Evolutionary conservation across 441 rosid species (phyloP).

Genomic region (Brassica balearica): DNA sequence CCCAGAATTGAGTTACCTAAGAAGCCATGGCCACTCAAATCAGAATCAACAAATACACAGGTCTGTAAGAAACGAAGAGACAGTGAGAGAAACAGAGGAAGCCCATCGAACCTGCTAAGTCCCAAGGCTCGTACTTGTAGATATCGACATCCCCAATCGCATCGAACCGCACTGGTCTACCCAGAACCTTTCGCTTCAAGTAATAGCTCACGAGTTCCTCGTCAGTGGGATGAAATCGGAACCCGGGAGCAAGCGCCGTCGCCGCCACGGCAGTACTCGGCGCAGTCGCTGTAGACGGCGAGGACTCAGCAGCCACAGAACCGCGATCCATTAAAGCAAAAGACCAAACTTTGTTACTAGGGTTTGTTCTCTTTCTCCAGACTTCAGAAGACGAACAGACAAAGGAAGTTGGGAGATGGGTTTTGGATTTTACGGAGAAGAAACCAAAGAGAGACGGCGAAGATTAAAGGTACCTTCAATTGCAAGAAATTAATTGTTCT

Average conservation of each 20-base stretch:
- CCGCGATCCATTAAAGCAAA: slow-evolving; percentile 51
- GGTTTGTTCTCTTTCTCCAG: slow-evolving; percentile 20
- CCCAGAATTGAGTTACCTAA: slow-evolving; percentile 17
- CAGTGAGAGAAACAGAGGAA: not conserved
- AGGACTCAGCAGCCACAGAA: slow-evolving; percentile 38
- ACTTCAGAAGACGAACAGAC: not conserved
- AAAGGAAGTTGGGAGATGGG: slow-evolving; percentile 26
- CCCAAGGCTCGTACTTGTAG: slow-evolving; percentile 90
- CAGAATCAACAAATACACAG: slow-evolving; percentile 6
- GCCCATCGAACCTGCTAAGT: slow-evolving; percentile 61
- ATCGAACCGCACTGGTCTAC: slow-evolving; percentile 70
- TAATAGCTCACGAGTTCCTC: slow-evolving; percentile 84
- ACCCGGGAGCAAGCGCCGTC: slow-evolving; percentile 89
- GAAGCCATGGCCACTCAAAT: not conserved
- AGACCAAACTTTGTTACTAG: slow-evolving; percentile 22
- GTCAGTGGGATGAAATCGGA: slow-evolving; percentile 88
- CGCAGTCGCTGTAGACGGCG: slow-evolving; percentile 27
- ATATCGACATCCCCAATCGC: slow-evolving; percentile 85
- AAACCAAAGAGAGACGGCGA: slow-evolving; percentile 33
- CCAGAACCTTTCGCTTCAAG: slow-evolving; percentile 80
- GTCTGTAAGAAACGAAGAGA: not conserved
- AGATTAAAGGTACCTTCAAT: slow-evolving; percentile 61
- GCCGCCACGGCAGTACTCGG: slow-evolving; percentile 41
- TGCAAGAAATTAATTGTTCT: slow-evolving; percentile 60
- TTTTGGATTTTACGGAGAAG: slow-evolving; percentile 53